Evolutionary conservation across 2,329 filamentous ascomycete species (phyloP).

Genomic region (Nothophaeocryptopus gaeumannii): DNA sequence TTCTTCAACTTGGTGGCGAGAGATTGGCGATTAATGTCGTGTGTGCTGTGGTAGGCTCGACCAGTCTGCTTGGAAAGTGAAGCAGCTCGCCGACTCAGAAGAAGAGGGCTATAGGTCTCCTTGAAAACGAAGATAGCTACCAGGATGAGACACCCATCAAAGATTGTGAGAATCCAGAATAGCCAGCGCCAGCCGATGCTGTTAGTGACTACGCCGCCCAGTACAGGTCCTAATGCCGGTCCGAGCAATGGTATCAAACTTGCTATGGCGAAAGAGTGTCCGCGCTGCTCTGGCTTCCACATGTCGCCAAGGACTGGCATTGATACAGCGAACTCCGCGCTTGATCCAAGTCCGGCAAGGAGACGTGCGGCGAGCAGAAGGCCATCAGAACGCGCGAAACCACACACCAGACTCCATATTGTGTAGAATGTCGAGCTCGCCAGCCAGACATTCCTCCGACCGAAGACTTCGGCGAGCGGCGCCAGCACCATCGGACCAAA

Average conservation of each 20-base stretch:
- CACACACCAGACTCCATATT: slow-evolving; percentile 49
- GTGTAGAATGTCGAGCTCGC: slow-evolving; percentile 44
- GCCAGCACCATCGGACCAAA: slow-evolving; percentile 47
- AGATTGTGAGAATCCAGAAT: slow-evolving; percentile 43
- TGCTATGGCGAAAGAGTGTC: slow-evolving; percentile 38
- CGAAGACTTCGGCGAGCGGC: slow-evolving; percentile 51
- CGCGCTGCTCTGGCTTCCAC: slow-evolving; percentile 48
- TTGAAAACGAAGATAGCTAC: slow-evolving; percentile 37
- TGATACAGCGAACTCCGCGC: slow-evolving; percentile 42
- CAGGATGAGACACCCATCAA: slow-evolving; percentile 33
- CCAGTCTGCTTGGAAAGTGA: slow-evolving; percentile 37
- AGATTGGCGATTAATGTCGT: background rate
- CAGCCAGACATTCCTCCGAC: slow-evolving; percentile 37
- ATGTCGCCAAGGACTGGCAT: slow-evolving; percentile 37
- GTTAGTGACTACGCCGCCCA: slow-evolving; percentile 38
- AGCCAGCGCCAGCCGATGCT: slow-evolving; percentile 43
- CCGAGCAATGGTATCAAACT: slow-evolving; percentile 28
- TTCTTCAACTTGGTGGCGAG: slow-evolving; percentile 26
- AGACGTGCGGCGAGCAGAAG: slow-evolving; percentile 48
- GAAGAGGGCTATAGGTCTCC: slow-evolving; percentile 37
- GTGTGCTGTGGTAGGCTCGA: slow-evolving; percentile 23
- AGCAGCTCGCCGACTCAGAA: slow-evolving; percentile 28
- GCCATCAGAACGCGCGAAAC: slow-evolving; percentile 41
- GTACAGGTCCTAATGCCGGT: slow-evolving; percentile 19
- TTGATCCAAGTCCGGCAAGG: slow-evolving; percentile 51